phyloP scores from a whole-genome alignment of 768 basidiomycete species.

The Tulasnella sp. region DNA sequence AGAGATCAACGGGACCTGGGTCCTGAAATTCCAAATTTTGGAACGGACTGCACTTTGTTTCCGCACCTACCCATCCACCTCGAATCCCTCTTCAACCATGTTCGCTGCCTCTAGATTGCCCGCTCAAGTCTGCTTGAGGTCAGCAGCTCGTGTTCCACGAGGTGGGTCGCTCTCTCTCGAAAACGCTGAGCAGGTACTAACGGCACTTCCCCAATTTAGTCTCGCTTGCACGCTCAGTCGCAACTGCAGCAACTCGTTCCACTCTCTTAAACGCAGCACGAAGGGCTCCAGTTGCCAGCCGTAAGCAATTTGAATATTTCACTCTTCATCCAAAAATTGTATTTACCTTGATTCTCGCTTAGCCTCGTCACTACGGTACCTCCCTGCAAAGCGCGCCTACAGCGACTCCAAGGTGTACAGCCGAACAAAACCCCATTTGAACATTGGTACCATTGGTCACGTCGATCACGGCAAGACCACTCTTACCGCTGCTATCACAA shows the following conservation, averaged over 20 bases:
- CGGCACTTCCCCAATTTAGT: background rate
- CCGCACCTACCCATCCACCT: background rate
- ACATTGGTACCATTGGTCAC: slow-evolving; percentile 92
- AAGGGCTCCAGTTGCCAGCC: background rate
- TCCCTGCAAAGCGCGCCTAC: background rate
- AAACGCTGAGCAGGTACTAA: background rate
- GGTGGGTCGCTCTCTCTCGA: background rate
- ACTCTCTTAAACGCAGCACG: background rate
- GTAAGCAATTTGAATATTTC: background rate
- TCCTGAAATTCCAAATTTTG: slow-evolving; percentile 1
- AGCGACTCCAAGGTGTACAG: slow-evolving; percentile 63
- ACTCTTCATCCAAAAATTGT: background rate
- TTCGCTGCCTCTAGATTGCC: background rate
- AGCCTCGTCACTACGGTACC: background rate
- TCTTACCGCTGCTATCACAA: slow-evolving; percentile 91
- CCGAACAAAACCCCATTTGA: slow-evolving; percentile 83
- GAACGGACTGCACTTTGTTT: background rate
- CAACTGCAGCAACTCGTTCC: background rate
- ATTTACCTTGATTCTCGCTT: background rate
- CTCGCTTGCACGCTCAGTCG: background rate
- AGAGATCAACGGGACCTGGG: background rate
- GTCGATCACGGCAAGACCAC: slow-evolving; percentile 99
- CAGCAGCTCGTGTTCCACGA: background rate
- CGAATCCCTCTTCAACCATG: background rate
- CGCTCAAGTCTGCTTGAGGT: background rate